phyloP scores from a whole-genome alignment of 164 flowering plant genomes.

The Umbellularia californica region DNA sequence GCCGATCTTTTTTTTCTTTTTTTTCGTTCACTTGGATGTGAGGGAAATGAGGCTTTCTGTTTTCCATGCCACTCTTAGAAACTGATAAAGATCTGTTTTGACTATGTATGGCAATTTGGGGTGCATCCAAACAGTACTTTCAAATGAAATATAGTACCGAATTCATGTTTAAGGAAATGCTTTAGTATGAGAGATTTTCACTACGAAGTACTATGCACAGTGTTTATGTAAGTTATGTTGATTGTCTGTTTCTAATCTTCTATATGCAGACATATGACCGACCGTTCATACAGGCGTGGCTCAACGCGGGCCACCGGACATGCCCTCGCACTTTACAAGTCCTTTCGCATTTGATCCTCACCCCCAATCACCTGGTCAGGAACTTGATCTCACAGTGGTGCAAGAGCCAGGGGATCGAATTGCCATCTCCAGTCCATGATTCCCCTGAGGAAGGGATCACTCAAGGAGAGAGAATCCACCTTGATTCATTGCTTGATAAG shows the following conservation, averaged over 20 bases:
- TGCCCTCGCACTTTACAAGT: conserved; percentile 73
- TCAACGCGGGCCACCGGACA: conserved; percentile 50
- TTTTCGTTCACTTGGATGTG: too few species aligned
- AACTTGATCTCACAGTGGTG: conserved; percentile 68
- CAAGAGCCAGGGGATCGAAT: conserved; percentile 40
- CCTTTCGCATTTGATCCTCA: conserved; percentile 54
- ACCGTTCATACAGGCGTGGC: conserved; percentile 57
- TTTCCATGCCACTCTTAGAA: too few species aligned
- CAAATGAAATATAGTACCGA: neutral
- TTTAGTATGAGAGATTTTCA: neutral
- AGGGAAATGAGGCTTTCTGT: too few species aligned
- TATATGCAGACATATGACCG: conserved; percentile 74
- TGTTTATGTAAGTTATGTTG: neutral
- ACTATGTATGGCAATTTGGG: neutral
- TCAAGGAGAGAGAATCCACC: conserved; percentile 38
- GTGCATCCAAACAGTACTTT: neutral
- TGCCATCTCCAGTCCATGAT: conserved; percentile 20
- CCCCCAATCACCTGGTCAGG: conserved; percentile 57
- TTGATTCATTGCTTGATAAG: conserved; percentile 41
- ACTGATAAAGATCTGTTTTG: neutral
- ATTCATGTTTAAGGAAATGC: too few species aligned
- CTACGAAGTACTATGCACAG: neutral
- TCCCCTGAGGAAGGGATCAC: conserved; percentile 31
- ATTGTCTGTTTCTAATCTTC: neutral
- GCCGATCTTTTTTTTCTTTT: too few species aligned